Base-by-base conservation (phyloP, 2,329 filamentous ascomycete species). In the Colletotrichum destructivum region DNA sequence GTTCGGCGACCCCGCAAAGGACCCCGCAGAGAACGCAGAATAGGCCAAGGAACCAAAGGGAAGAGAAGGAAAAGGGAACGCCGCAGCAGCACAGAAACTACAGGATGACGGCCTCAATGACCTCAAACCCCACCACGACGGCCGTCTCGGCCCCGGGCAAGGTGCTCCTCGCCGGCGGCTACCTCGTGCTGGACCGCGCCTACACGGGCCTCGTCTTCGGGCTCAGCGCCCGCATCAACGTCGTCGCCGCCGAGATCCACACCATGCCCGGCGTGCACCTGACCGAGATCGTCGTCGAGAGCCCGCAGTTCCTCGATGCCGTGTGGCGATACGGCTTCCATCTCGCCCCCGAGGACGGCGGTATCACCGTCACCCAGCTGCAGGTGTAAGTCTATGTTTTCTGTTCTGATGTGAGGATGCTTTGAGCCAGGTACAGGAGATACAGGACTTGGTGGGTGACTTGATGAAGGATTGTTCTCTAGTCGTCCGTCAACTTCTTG, bases 141-240 rank as follows among this genome's bases (percentile, higher is more conserved):
- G 92, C 91, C 78, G 90, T 97, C 75, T 98, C 96, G 74, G 96
- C 96, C 26, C 96, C 96, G 21, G 96, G 96, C 76, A 99, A 99
- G 86, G 96, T 99, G 72, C 89, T 99, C 75, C 89, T 98, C 65
- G 94, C 96, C 4, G 96, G 96, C 74, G 96, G 96, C 73, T 99
- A 98, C 83, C 91, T 98, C 56, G 96, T 98, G 26, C 91, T 99
- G 56, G 96, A 98, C 84, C 91, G 94, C 73, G 86, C 89, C 73
- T 95, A 98, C 82, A 96, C 93, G 3, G 96, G 92, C 38, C 83
- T 94, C 66, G 88, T 94, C 73, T 88, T 92, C 78, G 91, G 91
- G 40, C 88, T 93, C 68, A 89, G 89, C 78, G 90, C 91, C 55
- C 86, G 91, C 74, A 91, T 94, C 83, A 91, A 91, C 75, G 88